These are phyloP conservation scores for Xanthoconium purpureum DNA, from an alignment of 768 basidiomycete genomes.

Conservation along the genomic window DNA sequence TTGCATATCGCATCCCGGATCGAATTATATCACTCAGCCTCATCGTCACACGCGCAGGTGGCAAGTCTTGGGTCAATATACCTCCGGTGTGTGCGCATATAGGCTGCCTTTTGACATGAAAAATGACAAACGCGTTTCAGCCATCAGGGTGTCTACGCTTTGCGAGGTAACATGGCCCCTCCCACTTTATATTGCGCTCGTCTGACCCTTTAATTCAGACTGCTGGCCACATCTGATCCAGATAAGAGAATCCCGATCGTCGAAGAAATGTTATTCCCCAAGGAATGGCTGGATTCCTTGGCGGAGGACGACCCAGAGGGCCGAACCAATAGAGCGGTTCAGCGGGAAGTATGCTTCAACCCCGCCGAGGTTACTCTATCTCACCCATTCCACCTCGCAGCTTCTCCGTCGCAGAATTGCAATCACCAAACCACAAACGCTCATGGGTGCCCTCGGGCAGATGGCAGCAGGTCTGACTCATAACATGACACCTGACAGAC, in stretches of 20 bases:
- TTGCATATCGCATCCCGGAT: conserved; percentile 61
- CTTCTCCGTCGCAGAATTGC: conserved; percentile 43
- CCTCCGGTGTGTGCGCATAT: conserved; percentile 53
- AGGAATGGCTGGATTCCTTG: conserved; percentile 54
- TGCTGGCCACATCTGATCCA: conserved; percentile 37
- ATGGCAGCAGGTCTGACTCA: conserved; percentile 69
- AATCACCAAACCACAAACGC: conserved; percentile 55
- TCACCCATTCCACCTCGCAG: too few species aligned
- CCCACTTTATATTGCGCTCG: background rate
- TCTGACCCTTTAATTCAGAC: conserved; percentile 29
- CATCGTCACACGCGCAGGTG: conserved; percentile 68
- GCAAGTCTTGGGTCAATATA: conserved; percentile 52
- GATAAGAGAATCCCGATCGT: conserved; percentile 48
- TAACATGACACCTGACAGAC: conserved; percentile 46
- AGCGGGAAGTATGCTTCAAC: conserved; percentile 45
- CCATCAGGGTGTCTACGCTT: conserved; percentile 39
- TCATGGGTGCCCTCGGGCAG: conserved; percentile 67
- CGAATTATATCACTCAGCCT: conserved; percentile 66
- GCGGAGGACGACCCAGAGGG: conserved; percentile 52
- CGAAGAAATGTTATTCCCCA: conserved; percentile 60
- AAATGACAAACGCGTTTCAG: conserved; percentile 24
- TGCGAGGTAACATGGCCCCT: conserved; percentile 27
- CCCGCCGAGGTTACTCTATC: too few species aligned
- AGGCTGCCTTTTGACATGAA: background rate
- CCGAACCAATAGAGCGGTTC: conserved; percentile 62